These are phyloP conservation scores for Pseudozyma sp. DNA, from an alignment of 1,284 basidiomycete species.

Conservation along the genomic window DNA sequence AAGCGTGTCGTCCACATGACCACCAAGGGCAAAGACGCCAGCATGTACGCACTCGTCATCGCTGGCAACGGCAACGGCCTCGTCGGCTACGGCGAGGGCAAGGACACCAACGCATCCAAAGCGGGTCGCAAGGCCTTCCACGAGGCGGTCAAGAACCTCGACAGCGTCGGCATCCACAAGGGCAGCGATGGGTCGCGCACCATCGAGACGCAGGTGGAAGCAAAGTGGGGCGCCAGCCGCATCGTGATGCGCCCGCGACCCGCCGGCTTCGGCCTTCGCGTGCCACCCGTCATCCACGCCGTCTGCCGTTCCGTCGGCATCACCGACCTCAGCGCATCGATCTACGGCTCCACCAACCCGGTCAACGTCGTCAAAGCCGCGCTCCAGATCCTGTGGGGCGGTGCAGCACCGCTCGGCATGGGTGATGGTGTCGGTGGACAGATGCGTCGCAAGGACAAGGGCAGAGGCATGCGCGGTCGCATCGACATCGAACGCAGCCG, in stretches of 20 bases:
- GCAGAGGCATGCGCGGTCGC: conserved; percentile 58
- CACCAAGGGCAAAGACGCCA: conserved; percentile 83
- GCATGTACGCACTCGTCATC: conserved; percentile 78
- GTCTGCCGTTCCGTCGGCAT: conserved; percentile 92
- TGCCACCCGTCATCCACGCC: conserved; percentile 86
- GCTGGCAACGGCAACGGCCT: conserved; percentile 86
- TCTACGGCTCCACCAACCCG: conserved; percentile 89
- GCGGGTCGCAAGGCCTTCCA: conserved; percentile 78
- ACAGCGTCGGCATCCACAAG: conserved; percentile 75
- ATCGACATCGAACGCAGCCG: conserved; percentile 59
- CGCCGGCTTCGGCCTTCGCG: conserved; percentile 86
- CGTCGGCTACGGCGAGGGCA: conserved; percentile 89
- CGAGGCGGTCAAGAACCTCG: conserved; percentile 85
- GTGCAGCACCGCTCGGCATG: conserved; percentile 60
- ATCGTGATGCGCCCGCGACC: conserved; percentile 88
- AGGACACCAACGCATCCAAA: conserved; percentile 75
- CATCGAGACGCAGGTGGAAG: conserved; percentile 82
- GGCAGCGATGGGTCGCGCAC: conserved; percentile 74
- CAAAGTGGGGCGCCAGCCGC: conserved; percentile 86
- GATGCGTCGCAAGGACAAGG: conserved; percentile 64
- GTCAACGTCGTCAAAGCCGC: conserved; percentile 74
- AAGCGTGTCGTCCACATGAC: conserved; percentile 81
- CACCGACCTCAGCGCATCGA: conserved; percentile 91
- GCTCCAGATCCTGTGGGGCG: conserved; percentile 67
- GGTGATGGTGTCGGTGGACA: conserved; percentile 65